Conservation (phyloP, 345 rosid species). For the Linum tenue region DNA sequence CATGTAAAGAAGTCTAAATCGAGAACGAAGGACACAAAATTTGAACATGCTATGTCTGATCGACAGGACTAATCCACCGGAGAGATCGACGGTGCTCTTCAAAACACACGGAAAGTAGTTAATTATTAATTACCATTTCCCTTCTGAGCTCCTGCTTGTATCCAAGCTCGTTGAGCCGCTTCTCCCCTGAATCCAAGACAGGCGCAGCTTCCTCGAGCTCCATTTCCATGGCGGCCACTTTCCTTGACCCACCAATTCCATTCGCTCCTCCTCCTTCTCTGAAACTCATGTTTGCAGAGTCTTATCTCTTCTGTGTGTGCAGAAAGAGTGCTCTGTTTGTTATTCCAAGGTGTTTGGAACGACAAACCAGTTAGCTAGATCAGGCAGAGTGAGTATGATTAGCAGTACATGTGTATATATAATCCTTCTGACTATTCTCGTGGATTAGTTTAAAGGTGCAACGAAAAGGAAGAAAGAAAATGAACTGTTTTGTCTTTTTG, state of each 20-base stretch:
- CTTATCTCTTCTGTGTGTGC: neutral
- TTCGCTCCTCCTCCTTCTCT: neutral
- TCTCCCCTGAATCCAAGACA: constrained; percentile 51
- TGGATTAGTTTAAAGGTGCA: too few relatives aligned
- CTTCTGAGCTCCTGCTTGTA: constrained; percentile 60
- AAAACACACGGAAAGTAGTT: neutral
- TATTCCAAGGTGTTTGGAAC: neutral
- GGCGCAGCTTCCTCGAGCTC: neutral
- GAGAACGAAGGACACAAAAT: too few relatives aligned
- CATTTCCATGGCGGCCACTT: neutral
- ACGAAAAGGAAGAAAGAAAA: too few relatives aligned
- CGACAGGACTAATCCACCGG: too few relatives aligned
- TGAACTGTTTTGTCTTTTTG: too few relatives aligned
- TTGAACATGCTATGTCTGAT: too few relatives aligned
- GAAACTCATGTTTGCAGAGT: neutral
- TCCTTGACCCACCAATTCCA: neutral
- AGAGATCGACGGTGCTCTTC: neutral
- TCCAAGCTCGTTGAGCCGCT: constrained; percentile 50
- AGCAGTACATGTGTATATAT: too few relatives aligned
- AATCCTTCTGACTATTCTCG: too few relatives aligned
- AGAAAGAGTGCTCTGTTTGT: neutral
- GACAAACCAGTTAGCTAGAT: neutral
- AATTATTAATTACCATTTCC: constrained; percentile 35
- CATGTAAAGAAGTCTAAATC: too few relatives aligned
- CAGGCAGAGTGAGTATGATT: neutral